Evolutionary conservation across 768 basidiomycete species (phyloP), one percentile per base, ranked within the genome.

Genomic region (Serpula lacrymans): DNA sequence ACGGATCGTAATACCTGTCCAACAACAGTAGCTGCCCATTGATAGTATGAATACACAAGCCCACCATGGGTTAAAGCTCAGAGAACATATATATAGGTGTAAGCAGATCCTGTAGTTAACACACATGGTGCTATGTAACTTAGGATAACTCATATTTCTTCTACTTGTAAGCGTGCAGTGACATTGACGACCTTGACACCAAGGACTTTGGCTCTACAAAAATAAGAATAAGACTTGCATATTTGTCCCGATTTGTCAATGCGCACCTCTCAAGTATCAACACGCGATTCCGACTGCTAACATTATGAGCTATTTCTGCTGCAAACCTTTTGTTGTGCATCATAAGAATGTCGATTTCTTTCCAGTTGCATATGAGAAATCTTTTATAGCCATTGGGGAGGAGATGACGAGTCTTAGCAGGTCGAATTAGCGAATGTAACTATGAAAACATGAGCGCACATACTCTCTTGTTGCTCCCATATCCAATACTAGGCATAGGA

Each of bases 311-410:
- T 55, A 99, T 92, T 65, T 95, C 91, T 39, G 93, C 96, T 35
- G 93, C 84, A 62, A 86, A 98, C 57, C 72, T 84, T 75, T 90
- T 90, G 81, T 91, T 94, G 80, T 97, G 94, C 92, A 97, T 94
- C 38, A 97, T 76, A 48, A 97, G 84, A 54, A 98, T 80, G 56
- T 98, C 93, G 47, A 99, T 69, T 64, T 98, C 94, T 64, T 85
- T 80, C 39, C 87, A 77, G 69, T 98, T 98, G 78, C 78, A 85
- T 57, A 99, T 89, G 48, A 95, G 71, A 73, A 97, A 85, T 68
- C 94, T 92, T 75, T 96, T 95, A 64, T 88, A 78, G 48, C 96
- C 96, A 61, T 84, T 93, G 47, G 96, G 96, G 56, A 97, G 87
- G 40, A 96, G 74, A 66, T 97, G 94, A 48, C 91, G 87, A 54